These are phyloP conservation scores for Yamadazyma membranifaciens DNA, from an alignment of 1,139 yeast genomes.

Conservation along the genomic window DNA sequence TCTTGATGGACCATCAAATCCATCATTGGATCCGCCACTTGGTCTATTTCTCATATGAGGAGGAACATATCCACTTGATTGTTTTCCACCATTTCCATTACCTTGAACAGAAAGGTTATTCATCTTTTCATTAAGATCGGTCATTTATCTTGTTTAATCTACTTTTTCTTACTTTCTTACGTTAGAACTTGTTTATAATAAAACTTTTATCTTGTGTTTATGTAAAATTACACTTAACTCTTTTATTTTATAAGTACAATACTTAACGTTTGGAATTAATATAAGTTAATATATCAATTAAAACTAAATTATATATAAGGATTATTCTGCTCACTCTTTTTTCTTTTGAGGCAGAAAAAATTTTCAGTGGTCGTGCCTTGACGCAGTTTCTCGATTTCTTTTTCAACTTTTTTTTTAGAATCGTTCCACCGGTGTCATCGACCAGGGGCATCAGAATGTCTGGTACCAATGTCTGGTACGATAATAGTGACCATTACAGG, in stretches of 20 bases:
- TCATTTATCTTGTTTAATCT: conserved; percentile 21
- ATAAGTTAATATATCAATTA: conserved; percentile 1
- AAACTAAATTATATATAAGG: no score
- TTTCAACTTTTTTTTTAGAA: no score
- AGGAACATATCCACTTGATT: conserved; percentile 54
- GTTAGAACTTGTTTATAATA: not conserved
- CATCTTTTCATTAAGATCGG: conserved; percentile 45
- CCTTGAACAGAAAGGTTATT: conserved; percentile 40
- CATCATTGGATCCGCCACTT: conserved; percentile 5
- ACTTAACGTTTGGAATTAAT: not conserved
- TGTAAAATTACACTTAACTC: no score
- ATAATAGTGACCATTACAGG: no score
- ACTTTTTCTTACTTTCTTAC: not conserved
- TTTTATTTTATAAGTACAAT: no score
- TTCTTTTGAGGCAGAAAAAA: conserved; percentile 1
- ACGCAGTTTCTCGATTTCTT: no score
- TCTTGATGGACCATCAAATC: conserved; percentile 8
- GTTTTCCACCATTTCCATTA: conserved; percentile 12
- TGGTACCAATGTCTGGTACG: no score
- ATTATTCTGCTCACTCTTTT: no score
- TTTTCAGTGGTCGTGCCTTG: conserved; percentile 4
- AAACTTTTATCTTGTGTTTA: no score
- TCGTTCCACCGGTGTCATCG: no score
- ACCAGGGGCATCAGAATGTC: no score
- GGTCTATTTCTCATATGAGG: conserved; percentile 58